Conservation (phyloP, 805 yeast genomes). For the Ogataea thermomethanolica region DNA sequence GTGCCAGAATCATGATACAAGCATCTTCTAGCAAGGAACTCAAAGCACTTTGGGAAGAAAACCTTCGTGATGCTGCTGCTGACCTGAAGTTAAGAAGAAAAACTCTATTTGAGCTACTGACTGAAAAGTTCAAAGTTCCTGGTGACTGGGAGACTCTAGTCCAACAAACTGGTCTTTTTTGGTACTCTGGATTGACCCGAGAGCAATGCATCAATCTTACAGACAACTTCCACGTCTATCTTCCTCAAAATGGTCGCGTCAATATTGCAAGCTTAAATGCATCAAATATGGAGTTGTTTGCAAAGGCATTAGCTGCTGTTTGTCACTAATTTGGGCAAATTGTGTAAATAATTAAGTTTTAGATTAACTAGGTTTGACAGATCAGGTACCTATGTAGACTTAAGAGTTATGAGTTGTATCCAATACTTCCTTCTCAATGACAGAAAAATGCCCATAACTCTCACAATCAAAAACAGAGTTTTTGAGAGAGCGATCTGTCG, state of each 20-base stretch:
- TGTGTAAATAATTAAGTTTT: too few species aligned
- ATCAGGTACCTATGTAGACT: too few species aligned
- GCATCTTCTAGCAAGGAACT: slow-evolving; percentile 29
- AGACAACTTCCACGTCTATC: slow-evolving; percentile 37
- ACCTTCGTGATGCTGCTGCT: slow-evolving; percentile 31
- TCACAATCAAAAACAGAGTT: background rate
- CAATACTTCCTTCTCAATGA: slow-evolving; percentile 19
- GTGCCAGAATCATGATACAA: slow-evolving; percentile 39
- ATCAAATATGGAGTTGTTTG: slow-evolving; percentile 25
- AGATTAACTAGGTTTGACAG: too few species aligned
- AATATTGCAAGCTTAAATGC: slow-evolving; percentile 44
- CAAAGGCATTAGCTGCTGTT: background rate
- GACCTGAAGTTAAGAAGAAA: slow-evolving; percentile 35
- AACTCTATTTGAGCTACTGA: slow-evolving; percentile 30
- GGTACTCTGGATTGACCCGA: slow-evolving; percentile 40
- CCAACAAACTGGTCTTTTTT: slow-evolving; percentile 41
- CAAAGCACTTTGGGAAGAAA: slow-evolving; percentile 35
- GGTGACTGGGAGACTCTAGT: slow-evolving; percentile 40
- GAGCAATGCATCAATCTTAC: slow-evolving; percentile 34
- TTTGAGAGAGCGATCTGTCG: background rate
- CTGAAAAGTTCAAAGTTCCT: slow-evolving; percentile 36
- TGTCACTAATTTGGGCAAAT: too few species aligned
- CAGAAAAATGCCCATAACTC: slow-evolving; percentile 30
- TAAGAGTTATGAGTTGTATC: background rate
- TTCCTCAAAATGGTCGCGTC: slow-evolving; percentile 39